Conservation (phyloP, 1,139 yeast species). For the Petasospora fabianii region DNA sequence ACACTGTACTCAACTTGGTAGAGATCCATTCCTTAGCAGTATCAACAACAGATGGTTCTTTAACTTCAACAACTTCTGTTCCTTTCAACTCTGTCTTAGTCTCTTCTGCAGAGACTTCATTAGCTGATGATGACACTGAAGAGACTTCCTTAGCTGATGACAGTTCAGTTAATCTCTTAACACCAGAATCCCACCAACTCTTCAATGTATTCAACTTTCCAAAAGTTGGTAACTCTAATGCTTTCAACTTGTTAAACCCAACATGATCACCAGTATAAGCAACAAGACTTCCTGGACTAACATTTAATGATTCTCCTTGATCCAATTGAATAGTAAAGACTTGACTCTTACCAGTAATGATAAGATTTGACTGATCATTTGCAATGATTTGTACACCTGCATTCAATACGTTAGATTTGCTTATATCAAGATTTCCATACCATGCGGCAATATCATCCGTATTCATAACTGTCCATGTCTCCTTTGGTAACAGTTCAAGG, state of each 20-base stretch:
- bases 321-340: conserved; percentile 13
- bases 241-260: conserved; percentile 9
- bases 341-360: conserved; percentile 16
- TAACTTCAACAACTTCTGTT: conserved; percentile 3
- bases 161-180: background rate
- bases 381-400: conserved; percentile 4
- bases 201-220: conserved; percentile 9
- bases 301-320: conserved; percentile 10
- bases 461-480: conserved; percentile 15
- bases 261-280: conserved; percentile 9
- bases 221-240: conserved; percentile 9
- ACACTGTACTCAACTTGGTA: conserved; percentile 13
- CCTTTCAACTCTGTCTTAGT: background rate
- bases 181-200: background rate
- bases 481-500: conserved; percentile 11
- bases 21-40: conserved; percentile 12
- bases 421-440: conserved; percentile 16
- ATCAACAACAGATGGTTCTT: conserved; percentile 1
- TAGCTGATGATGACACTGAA: background rate
- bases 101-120: background rate
- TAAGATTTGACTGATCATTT: conserved; percentile 8
- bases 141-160: background rate
- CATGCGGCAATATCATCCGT: conserved; percentile 17
- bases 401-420: background rate
- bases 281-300: conserved; percentile 16